phyloP scores from a whole-genome alignment of 73 alveolate species.

The Tetrahymena malaccensis region DNA sequence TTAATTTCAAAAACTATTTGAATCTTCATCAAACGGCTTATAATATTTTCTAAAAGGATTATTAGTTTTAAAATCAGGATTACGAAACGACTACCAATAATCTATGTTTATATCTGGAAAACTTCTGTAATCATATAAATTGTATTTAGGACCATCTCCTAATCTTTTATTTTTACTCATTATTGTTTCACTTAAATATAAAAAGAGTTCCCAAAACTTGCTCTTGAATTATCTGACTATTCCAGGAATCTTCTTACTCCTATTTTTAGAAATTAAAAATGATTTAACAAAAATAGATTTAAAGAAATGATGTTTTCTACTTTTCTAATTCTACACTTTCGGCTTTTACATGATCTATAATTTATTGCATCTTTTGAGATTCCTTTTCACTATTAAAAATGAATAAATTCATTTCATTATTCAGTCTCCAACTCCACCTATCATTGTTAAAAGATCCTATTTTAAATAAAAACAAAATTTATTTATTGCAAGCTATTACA shows the following conservation, averaged over 20 bases:
- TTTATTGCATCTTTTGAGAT: not conserved
- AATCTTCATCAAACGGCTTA: not conserved
- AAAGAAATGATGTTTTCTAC: not conserved
- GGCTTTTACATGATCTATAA: not conserved
- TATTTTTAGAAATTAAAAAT: not conserved
- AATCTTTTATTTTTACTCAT: slow-evolving; percentile 31
- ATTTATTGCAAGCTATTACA: not conserved
- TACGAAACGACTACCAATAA: not conserved
- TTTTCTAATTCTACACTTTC: slow-evolving; percentile 5
- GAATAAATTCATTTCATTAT: slow-evolving; percentile 32
- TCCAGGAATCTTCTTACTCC: not conserved
- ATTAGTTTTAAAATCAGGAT: not conserved
- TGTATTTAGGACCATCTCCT: not conserved
- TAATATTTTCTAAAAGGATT: not conserved
- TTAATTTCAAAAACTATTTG: not conserved
- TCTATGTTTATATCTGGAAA: not conserved
- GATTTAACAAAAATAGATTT: not conserved
- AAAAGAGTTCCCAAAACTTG: slow-evolving; percentile 24
- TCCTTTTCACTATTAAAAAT: slow-evolving; percentile 7
- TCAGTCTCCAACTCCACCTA: slow-evolving; percentile 55
- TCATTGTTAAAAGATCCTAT: slow-evolving; percentile 54
- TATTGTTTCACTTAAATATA: slow-evolving; percentile 22
- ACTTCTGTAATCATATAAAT: not conserved
- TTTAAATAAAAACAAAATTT: not conserved
- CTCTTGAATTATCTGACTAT: not conserved